Base-by-base conservation (phyloP, 106 monocot genomes). In the Vanilla planifolia region DNA sequence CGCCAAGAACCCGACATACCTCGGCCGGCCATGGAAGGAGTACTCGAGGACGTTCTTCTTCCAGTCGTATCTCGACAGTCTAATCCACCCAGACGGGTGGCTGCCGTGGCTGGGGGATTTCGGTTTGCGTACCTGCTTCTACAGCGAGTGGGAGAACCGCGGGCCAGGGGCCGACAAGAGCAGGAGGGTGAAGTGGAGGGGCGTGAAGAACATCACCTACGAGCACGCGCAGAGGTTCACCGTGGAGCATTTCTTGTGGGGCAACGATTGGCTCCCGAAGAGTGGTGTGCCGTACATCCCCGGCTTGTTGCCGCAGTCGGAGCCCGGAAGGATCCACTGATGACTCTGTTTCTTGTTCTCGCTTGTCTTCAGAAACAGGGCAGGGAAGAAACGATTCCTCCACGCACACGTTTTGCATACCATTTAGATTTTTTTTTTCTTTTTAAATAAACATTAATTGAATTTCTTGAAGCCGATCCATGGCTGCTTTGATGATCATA, bases 21-120 rank as follows among this genome's bases (percentile, higher is more conserved):
- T 81, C 11, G 81, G 76, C 37, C 58, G 81, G 33, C 81, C 81
- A 10, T 81, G 81, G 81, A 81, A 76, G 64, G 67, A 52, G 25
- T 69, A 48, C 27, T 71, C 76, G 5, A 70, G 76, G n/a, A 81
- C 81, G 6, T 52, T 81, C 28, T 27, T 51, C 50, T 3, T 81
- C 58, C 76, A 76, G 39, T 64, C 59, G 8, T 48, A 72, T 13
- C 36, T 81, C 16, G 81, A 65, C 17, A 58, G 43, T 27, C 36
- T 81, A 11, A 63, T 81, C 44, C 47, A 72, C 44, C 76, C 81
- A 4, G 43, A 64, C 8, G 81, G 81, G 1, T 81, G 72, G 72
- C 59, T 73, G 45, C 71, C 81, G 3, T 81, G 81, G 81, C 19
- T 19, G 15, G 72, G 61, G 1, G 50, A 64, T 20, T 57, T 52